A percentile compares a stretch with the other conserved stretches of the same genome.
Evolutionary conservation across 1,284 basidiomycete species (phyloP).

Genomic region (Malassezia obtusa): DNA sequence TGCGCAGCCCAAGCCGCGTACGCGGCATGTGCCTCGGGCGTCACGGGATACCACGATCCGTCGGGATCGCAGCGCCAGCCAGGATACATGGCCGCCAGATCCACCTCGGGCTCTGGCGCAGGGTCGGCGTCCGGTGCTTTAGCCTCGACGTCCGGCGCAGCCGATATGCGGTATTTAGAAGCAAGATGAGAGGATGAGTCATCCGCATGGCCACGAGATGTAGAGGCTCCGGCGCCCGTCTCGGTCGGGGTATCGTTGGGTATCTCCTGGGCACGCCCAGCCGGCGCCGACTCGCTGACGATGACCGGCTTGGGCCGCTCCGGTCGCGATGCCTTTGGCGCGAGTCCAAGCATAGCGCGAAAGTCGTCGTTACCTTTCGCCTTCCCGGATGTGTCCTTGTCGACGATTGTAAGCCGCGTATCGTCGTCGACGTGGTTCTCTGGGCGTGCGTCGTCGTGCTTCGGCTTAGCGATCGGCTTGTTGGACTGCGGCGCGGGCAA

Average conservation of each 20-base stretch:
- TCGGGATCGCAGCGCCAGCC: constrained; percentile 45
- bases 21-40: constrained; percentile 38
- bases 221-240: not conserved
- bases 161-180: constrained; percentile 17
- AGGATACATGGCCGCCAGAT: constrained; percentile 12
- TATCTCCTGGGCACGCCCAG: not conserved
- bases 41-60: constrained; percentile 43
- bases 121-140: not conserved
- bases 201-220: too few relatives aligned
- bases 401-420: not conserved
- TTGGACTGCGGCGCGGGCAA: constrained; percentile 36
- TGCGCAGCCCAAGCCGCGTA: constrained; percentile 22
- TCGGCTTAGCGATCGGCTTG: constrained; percentile 18
- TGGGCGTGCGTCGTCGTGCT: constrained; percentile 15
- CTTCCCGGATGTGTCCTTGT: constrained; percentile 6
- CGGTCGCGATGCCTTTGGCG: constrained; percentile 12
- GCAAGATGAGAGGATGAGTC: too few relatives aligned
- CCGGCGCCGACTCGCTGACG: not conserved
- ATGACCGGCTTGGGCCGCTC: not conserved
- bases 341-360: constrained; percentile 45
- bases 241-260: not conserved
- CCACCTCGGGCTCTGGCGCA: not conserved
- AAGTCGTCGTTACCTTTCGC: constrained; percentile 41
- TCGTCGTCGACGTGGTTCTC: constrained; percentile 10
- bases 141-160: constrained; percentile 27